Evolutionary conservation across 805 yeast species (phyloP), one percentile per base, ranked within the genome.

Genomic region (Wickerhamomyces ciferrii): DNA sequence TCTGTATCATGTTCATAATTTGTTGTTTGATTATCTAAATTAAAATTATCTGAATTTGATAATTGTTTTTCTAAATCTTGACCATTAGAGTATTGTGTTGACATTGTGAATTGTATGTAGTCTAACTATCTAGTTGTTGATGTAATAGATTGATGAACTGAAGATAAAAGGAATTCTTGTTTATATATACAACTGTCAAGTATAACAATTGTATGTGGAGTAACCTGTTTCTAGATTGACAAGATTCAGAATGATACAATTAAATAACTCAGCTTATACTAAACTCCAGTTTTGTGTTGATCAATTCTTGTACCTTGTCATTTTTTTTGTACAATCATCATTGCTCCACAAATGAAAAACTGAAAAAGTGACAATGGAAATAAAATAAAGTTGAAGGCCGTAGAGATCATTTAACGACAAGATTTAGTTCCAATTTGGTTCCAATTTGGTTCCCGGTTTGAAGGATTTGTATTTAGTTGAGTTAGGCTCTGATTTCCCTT

Each of bases 21-120:
- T 7, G 35, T 31, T 31, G 35, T 31, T 39, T 52, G 45, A 47
- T 44, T 44, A 42, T 56, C 57, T n/a, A 51, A 46, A 42, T 49
- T 27, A 14, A 27, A 46, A 34, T 47, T 43, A n/a, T 53, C 48
- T 14, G 56, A 46, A 34, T 42, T 42, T 13, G 53, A 41, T 18
- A 45, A 17, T 38, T 55, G 58, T 41, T 55, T 56, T 47, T 56
- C 60, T 20, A 55, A 43, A 43, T 56, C 60, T 29, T 47, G 50
- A 19, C 31, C 41, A 14, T 35, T 35, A 18, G 7, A 4, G 15
- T n/a, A 31, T 31, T 31, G 35, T 15, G 27, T 7, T 24, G 35
- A 14, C 17, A n/a, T 15, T 4, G 35, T 31, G 27, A 7, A 24
- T 24, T 24, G 27, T 6, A 7, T 24, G 10, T 24, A 24, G 27